Conservation (phyloP, 495 filamentous ascomycete genomes). For the Annulohypoxylon nitens region DNA sequence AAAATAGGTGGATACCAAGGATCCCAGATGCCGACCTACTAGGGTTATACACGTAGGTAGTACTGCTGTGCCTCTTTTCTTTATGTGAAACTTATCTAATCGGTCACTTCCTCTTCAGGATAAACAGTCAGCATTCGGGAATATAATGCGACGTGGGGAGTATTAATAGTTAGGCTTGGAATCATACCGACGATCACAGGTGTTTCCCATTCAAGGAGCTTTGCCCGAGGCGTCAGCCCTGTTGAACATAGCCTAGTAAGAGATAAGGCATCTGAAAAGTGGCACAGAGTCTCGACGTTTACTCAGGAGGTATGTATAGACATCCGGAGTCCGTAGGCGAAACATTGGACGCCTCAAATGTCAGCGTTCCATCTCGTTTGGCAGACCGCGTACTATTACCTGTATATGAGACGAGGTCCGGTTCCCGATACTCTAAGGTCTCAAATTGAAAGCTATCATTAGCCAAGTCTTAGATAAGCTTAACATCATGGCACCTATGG, state of each 20-base stretch:
- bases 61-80: conserved; percentile 5
- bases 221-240: neutral
- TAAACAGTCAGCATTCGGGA: neutral
- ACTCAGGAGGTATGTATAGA: too few relatives aligned
- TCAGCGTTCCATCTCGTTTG: neutral
- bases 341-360: neutral
- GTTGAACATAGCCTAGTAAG: neutral
- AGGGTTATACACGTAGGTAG: neutral
- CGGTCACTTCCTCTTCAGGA: conserved; percentile 24
- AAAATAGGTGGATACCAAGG: neutral
- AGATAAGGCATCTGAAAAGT: neutral
- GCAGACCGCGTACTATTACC: neutral
- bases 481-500: conserved; percentile 18
- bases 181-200: neutral
- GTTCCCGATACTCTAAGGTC: neutral
- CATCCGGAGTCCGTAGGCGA: conserved; percentile 3
- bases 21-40: neutral
- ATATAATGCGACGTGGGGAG: conserved; percentile 6
- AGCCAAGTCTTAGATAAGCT: conserved; percentile 5
- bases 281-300: neutral
- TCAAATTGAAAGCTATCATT: conserved; percentile 1
- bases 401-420: neutral
- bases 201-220: neutral
- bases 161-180: neutral
- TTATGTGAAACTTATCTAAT: conserved; percentile 5